Conservation (phyloP, 164 flowering plant species). For the Cinnamomum micranthum region DNA sequence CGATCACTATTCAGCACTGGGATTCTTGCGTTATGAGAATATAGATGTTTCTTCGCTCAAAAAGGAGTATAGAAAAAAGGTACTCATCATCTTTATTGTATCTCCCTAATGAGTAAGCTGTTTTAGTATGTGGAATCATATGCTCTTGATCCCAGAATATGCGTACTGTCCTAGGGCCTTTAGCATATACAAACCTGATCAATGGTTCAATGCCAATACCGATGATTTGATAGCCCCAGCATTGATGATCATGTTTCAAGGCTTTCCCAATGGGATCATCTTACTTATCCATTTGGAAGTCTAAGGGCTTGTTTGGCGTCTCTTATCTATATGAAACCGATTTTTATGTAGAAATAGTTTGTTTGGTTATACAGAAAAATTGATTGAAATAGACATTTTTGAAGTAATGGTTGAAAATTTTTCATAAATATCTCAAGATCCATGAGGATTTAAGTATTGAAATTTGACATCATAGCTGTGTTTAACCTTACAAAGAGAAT, state of each 20-base stretch:
- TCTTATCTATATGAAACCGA: too few relatives aligned
- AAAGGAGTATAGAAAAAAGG: constrained; percentile 89
- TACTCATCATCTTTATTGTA: constrained; percentile 13
- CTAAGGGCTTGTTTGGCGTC: too few relatives aligned
- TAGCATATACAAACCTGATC: background rate
- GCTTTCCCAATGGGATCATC: too few relatives aligned
- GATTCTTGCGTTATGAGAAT: constrained; percentile 61
- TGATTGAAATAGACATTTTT: too few relatives aligned
- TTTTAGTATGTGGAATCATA: background rate
- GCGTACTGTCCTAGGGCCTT: background rate
- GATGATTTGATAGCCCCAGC: background rate
- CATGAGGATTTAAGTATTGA: too few relatives aligned
- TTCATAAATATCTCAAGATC: too few relatives aligned
- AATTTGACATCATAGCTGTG: too few relatives aligned
- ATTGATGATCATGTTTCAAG: background rate
- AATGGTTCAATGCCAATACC: background rate
- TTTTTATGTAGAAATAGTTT: too few relatives aligned
- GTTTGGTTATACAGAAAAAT: too few relatives aligned
- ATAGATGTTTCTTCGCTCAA: constrained; percentile 73
- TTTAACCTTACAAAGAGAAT: too few relatives aligned
- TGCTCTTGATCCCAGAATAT: background rate
- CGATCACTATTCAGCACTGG: constrained; percentile 89
- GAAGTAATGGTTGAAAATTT: too few relatives aligned
- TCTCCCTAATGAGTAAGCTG: background rate
- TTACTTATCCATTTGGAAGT: background rate